Evolutionary conservation across 345 rosid species (phyloP).

Genomic region (Melaleuca quinquenervia): DNA sequence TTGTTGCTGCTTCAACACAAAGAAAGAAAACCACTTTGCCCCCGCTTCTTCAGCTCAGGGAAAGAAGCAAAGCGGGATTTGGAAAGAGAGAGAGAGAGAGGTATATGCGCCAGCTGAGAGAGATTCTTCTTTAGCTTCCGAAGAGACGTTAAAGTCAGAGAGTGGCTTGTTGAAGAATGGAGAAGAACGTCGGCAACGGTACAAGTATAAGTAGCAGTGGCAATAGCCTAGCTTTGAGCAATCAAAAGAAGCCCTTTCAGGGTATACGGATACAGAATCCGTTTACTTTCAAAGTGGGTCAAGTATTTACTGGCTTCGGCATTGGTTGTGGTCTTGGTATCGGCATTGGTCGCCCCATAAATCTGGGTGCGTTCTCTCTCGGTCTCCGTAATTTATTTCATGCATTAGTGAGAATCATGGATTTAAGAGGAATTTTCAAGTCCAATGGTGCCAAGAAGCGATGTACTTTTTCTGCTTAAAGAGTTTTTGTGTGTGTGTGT

Average conservation of each 20-base stretch:
- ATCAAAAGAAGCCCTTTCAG: slow-evolving; percentile 28
- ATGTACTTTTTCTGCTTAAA: slow-evolving; percentile 8
- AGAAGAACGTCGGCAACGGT: not conserved
- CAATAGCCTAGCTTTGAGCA: slow-evolving; percentile 14
- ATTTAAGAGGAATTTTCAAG: slow-evolving; percentile 17
- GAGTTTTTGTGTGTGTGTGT: not conserved
- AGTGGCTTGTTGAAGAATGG: slow-evolving; percentile 18
- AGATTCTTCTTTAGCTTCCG: not conserved
- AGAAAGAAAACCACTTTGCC: not conserved
- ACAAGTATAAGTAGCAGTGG: not conserved
- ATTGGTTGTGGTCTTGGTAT: slow-evolving; percentile 92
- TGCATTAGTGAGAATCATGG: not conserved
- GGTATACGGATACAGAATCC: slow-evolving; percentile 65
- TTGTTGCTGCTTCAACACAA: not conserved
- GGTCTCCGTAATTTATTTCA: not conserved
- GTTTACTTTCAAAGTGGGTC: slow-evolving; percentile 77
- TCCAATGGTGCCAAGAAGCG: slow-evolving; percentile 3
- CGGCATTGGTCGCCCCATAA: slow-evolving; percentile 70
- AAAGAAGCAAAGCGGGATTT: not conserved
- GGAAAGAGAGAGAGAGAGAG: not conserved
- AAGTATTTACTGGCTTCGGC: slow-evolving; percentile 94
- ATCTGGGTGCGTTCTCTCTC: slow-evolving; percentile 40
- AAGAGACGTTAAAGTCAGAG: not conserved
- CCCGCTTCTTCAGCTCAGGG: not conserved
- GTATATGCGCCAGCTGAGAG: not conserved